A percentile compares a stretch with the other conserved stretches of the same genome.
These are phyloP conservation scores for Fusarium ramigenum DNA, from an alignment of 2,329 filamentous ascomycete species.

Conservation along the genomic window DNA sequence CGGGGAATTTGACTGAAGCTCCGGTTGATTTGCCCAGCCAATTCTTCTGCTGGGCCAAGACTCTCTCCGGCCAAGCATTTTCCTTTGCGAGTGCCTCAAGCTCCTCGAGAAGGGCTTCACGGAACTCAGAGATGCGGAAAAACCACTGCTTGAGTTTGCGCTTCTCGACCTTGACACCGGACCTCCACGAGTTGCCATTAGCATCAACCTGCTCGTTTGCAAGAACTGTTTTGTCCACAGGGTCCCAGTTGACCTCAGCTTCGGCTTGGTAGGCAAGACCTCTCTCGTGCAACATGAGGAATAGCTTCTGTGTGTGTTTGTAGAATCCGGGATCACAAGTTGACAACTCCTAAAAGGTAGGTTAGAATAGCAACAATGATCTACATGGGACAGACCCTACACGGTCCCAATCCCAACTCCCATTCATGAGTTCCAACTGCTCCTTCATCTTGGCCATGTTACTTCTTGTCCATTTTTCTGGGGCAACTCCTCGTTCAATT, in stretches of 20 bases:
- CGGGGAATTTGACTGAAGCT: slow-evolving; percentile 75
- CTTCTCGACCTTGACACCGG: slow-evolving; percentile 85
- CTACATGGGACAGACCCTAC: slow-evolving; percentile 60
- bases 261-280: slow-evolving; percentile 85
- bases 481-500: slow-evolving; percentile 81
- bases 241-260: slow-evolving; percentile 89
- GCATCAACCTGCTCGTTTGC: slow-evolving; percentile 95
- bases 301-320: slow-evolving; percentile 88
- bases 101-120: slow-evolving; percentile 76
- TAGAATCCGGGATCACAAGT: slow-evolving; percentile 89
- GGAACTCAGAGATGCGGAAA: slow-evolving; percentile 82
- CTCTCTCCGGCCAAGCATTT: slow-evolving; percentile 81
- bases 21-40: slow-evolving; percentile 87
- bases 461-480: slow-evolving; percentile 78
- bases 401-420: slow-evolving; percentile 82
- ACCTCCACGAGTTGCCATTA: slow-evolving; percentile 86
- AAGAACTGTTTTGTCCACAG: slow-evolving; percentile 86
- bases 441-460: slow-evolving; percentile 89
- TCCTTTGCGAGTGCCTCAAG: slow-evolving; percentile 71
- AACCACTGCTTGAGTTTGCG: slow-evolving; percentile 88
- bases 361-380: neutral
- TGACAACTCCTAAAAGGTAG: slow-evolving; percentile 72
- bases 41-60: slow-evolving; percentile 84
- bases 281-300: slow-evolving; percentile 77
- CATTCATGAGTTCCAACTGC: slow-evolving; percentile 82